Base-by-base conservation (phyloP, 2,329 filamentous ascomycete species). In the Colletotrichum horii region DNA sequence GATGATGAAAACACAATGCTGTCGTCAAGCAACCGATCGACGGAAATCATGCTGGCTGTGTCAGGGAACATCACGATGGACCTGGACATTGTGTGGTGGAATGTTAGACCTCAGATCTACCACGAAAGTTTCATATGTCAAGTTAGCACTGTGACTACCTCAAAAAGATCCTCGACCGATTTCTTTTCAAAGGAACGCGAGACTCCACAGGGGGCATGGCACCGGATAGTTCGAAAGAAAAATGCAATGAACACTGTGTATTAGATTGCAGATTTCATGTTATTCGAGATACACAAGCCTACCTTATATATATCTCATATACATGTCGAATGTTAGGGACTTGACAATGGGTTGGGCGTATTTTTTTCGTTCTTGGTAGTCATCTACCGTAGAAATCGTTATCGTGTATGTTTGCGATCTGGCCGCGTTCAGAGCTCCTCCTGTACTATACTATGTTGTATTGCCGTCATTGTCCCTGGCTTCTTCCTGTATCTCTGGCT, bases 1-100 rank as follows among this genome's bases (percentile, higher is more conserved):
- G 19, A n/a, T 43, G n/a, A n/a, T n/a, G 3, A n/a, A 9, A 2
- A 5, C 0, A 11, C n/a, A 11, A 6, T n/a, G 38, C 9, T 11
- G 38, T 11, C 3, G 16, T 43, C 11, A 14, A 32, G 11, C 12
- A 4, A 9, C 30, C 30, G 5, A 12, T 32, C 30, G 30, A 11
- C 5, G 11, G 30, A 12, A 32, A 11, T 32, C 30, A 32, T 12
- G 9, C 36, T 8, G 34, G 15, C 34, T 32, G 11, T 32, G 12
- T 4, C 12, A 32, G 30, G 12, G 30, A 32, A 32, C 30, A 32
- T 32, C 30, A 32, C 30, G 12, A 32, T 11, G 30, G 12, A 11
- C 12, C 8, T 8, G 30, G 30, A 32, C 9, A 32, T 28, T 28
- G 28, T 28, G 28, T 28, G 28, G 28, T 28, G 28, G 8, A 28